Evolutionary conservation across 306 rosid genomes (phyloP).

Genomic region (Biancaea sappan): DNA sequence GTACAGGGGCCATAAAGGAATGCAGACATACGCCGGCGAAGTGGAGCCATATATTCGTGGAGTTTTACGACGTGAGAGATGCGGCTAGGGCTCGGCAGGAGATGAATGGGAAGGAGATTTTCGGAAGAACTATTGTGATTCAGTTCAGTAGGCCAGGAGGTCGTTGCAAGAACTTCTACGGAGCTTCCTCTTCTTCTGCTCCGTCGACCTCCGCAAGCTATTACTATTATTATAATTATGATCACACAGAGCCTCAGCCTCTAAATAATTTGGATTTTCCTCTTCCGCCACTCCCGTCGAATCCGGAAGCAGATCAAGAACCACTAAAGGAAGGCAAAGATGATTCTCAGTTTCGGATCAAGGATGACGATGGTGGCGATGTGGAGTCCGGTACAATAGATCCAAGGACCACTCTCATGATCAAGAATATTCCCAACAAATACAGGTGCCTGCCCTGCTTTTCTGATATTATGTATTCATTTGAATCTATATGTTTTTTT

Average conservation of each 20-base stretch:
- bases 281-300: background rate
- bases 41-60: constrained; percentile 71
- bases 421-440: constrained; percentile 89
- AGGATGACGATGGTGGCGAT: constrained; percentile 43
- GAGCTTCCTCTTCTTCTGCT: background rate
- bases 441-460: constrained; percentile 48
- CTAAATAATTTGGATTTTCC: too few species aligned
- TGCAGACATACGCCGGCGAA: constrained; percentile 64
- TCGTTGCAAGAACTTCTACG: constrained; percentile 42
- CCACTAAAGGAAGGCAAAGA: constrained; percentile 53
- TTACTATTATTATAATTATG: too few species aligned
- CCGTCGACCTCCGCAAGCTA: too few species aligned
- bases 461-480: too few species aligned
- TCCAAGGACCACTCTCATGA: constrained; percentile 82
- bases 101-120: constrained; percentile 69
- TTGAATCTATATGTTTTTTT: too few species aligned
- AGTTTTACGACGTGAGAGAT: constrained; percentile 74
- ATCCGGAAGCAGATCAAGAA: too few species aligned
- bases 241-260: too few species aligned
- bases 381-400: constrained; percentile 49
- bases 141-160: constrained; percentile 76
- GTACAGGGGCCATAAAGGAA: constrained; percentile 72
- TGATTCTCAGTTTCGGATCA: constrained; percentile 58
- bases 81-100: constrained; percentile 65
- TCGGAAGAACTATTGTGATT: constrained; percentile 55